A percentile compares a stretch with the other conserved stretches of the same genome.
Conservation (phyloP, 108 stramenopile genomes). For the Craspedostauros australis region DNA sequence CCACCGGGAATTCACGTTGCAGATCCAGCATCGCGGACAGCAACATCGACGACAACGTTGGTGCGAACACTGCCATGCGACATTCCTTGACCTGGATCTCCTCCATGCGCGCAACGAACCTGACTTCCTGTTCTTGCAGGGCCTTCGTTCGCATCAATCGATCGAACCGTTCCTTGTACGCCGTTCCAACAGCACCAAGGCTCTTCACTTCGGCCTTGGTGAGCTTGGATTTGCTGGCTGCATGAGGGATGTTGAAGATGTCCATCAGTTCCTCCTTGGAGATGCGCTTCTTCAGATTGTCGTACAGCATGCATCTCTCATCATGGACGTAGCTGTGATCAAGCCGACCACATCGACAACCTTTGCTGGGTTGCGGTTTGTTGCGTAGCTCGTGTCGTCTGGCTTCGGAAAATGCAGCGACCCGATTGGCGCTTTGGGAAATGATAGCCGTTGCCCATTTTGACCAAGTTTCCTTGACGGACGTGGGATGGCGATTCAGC, state of each 20-base stretch:
- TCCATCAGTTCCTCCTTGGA: constrained; percentile 18
- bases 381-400: constrained; percentile 42
- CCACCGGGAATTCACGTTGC: constrained; percentile 18
- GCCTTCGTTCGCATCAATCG: constrained; percentile 38
- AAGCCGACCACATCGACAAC: constrained; percentile 56
- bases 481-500: background rate
- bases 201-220: constrained; percentile 11
- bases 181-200: constrained; percentile 58
- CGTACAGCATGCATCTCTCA: constrained; percentile 55
- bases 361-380: constrained; percentile 46
- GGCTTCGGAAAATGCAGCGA: constrained; percentile 36
- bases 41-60: constrained; percentile 56
- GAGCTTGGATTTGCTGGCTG: background rate
- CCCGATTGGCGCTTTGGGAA: constrained; percentile 4
- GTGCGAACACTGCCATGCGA: constrained; percentile 59
- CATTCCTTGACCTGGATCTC: constrained; percentile 44
- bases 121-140: constrained; percentile 44
- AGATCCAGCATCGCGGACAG: constrained; percentile 51
- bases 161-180: constrained; percentile 49
- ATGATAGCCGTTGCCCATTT: constrained; percentile 5
- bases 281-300: constrained; percentile 33
- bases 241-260: constrained; percentile 11
- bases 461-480: background rate
- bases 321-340: constrained; percentile 67
- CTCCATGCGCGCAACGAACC: constrained; percentile 75